Percentiles rank a stretch among this genome's conserved stretches.
These are phyloP conservation scores for Curvularia sp. DNA, from an alignment of 2,329 filamentous ascomycete genomes.

Conservation along the genomic window DNA sequence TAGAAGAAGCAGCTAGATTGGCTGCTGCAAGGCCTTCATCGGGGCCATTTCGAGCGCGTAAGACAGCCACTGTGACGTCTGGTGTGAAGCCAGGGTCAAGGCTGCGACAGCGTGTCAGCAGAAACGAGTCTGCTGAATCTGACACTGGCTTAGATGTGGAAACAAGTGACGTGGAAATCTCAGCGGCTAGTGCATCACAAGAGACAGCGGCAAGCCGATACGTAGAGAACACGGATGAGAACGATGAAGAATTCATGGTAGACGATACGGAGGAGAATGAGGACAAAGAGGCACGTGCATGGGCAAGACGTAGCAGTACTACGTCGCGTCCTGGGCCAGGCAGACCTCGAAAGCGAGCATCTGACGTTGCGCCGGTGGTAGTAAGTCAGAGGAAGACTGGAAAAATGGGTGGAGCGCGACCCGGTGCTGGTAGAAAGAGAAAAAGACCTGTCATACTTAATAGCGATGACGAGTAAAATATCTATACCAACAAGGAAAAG, in stretches of 20 bases:
- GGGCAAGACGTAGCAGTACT: conserved; percentile 1
- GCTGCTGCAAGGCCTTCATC: neutral
- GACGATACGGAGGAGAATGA: neutral
- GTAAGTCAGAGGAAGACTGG: conserved; percentile 7
- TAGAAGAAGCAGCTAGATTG: conserved; percentile 8
- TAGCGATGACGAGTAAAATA: conserved; percentile 23
- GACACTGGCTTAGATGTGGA: conserved; percentile 2
- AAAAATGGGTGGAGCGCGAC: conserved; percentile 16
- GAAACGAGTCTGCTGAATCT: conserved; percentile 8
- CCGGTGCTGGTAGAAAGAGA: conserved; percentile 20
- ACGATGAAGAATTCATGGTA: conserved; percentile 17
- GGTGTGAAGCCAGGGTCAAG: conserved; percentile 1
- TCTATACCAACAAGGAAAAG: neutral
- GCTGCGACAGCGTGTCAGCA: neutral
- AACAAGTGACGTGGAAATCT: conserved; percentile 2
- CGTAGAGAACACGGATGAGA: conserved; percentile 22
- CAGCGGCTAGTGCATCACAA: conserved; percentile 2
- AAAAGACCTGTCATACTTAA: conserved; percentile 22
- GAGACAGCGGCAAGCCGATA: conserved; percentile 8
- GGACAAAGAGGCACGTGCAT: neutral
- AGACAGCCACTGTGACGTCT: conserved; percentile 9
- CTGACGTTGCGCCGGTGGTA: conserved; percentile 10
- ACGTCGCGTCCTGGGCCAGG: conserved; percentile 1
- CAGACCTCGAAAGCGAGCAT: conserved; percentile 1
- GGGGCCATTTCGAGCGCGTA: conserved; percentile 16